Conservation (phyloP, 768 basidiomycete species). For the Suillus variegatus region DNA sequence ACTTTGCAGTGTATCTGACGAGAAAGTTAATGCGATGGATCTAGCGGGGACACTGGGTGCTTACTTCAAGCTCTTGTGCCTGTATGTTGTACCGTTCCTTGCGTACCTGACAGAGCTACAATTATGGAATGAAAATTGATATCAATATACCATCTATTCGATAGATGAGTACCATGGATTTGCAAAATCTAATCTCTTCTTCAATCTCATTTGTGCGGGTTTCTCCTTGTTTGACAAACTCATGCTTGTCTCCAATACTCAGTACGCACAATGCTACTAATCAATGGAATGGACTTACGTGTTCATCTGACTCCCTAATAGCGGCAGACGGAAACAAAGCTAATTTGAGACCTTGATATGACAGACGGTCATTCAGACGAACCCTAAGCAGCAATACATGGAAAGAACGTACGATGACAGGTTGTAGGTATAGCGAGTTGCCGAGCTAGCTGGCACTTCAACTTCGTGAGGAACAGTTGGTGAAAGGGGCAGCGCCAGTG, state of each 20-base stretch:
- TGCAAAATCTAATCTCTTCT: slow-evolving; percentile 8
- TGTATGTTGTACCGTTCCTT: slow-evolving; percentile 2
- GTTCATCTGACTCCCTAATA: neutral
- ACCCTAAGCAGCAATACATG: neutral
- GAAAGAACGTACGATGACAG: neutral
- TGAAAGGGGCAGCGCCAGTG: neutral
- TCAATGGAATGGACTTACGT: neutral
- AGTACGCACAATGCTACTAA: neutral
- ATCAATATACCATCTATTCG: neutral
- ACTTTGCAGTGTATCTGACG: neutral
- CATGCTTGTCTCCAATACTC: neutral
- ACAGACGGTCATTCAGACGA: neutral
- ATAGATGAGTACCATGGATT: slow-evolving; percentile 6
- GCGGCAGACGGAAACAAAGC: slow-evolving; percentile 3
- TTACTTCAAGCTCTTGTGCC: neutral
- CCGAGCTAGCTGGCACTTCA: neutral
- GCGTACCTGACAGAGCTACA: slow-evolving; percentile 3
- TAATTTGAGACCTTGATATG: slow-evolving; percentile 1
- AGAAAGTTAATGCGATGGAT: neutral
- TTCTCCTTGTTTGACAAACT: slow-evolving; percentile 1
- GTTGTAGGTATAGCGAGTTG: neutral
- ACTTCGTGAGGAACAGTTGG: neutral
- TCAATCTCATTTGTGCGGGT: neutral
- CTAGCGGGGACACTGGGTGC: neutral
- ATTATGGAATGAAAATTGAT: neutral